phyloP scores from a whole-genome alignment of 805 yeast genomes.

The Suhomyces emberorum region DNA sequence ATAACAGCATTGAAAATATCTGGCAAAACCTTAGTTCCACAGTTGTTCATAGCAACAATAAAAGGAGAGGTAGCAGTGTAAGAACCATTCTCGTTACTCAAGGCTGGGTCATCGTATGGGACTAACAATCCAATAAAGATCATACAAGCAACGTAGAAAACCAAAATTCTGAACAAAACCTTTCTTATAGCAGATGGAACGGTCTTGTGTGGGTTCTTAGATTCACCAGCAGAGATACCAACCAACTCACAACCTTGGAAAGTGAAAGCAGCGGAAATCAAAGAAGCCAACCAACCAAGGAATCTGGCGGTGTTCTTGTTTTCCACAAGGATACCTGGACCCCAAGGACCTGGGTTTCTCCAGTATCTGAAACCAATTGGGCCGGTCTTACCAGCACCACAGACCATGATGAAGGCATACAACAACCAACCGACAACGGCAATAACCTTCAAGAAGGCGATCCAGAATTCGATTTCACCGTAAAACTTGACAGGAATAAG shows the following conservation, averaged over 20 bases:
- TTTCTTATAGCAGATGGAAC: slow-evolving; percentile 72
- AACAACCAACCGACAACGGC: slow-evolving; percentile 71
- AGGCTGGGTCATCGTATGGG: slow-evolving; percentile 61
- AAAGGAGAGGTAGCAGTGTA: slow-evolving; percentile 64
- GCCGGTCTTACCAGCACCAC: slow-evolving; percentile 69
- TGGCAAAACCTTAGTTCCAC: slow-evolving; percentile 65
- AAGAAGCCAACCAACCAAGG: slow-evolving; percentile 66
- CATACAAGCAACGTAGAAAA: slow-evolving; percentile 63
- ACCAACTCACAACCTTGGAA: slow-evolving; percentile 77
- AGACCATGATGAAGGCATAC: slow-evolving; percentile 66
- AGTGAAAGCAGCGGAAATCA: slow-evolving; percentile 74
- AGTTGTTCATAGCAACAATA: slow-evolving; percentile 64
- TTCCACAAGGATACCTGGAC: slow-evolving; percentile 53
- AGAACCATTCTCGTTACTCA: slow-evolving; percentile 26
- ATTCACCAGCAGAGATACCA: slow-evolving; percentile 75
- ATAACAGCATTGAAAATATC: slow-evolving; percentile 72
- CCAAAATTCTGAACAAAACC: slow-evolving; percentile 60
- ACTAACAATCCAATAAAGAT: slow-evolving; percentile 69
- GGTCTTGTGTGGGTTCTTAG: slow-evolving; percentile 63
- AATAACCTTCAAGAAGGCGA: slow-evolving; percentile 61
- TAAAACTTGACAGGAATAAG: slow-evolving; percentile 66
- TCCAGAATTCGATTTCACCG: slow-evolving; percentile 78
- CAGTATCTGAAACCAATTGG: slow-evolving; percentile 78
- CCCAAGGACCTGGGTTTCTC: slow-evolving; percentile 78
- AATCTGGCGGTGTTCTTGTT: slow-evolving; percentile 54